Evolutionary conservation across 768 basidiomycete genomes (phyloP).

Genomic region (Suillus paluster): DNA sequence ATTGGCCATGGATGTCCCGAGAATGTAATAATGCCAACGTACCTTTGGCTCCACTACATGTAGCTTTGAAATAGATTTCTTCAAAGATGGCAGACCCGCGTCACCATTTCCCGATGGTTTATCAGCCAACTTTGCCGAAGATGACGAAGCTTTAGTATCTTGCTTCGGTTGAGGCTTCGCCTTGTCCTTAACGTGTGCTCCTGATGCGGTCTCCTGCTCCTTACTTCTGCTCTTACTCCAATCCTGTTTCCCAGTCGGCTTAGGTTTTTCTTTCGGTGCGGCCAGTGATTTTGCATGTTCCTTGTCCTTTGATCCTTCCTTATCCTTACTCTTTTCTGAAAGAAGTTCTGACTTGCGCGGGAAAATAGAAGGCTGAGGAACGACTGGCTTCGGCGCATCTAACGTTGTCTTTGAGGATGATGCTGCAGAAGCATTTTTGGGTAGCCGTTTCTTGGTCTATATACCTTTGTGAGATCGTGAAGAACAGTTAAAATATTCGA

Average conservation of each 20-base stretch:
- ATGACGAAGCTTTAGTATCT: background rate
- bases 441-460: background rate
- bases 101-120: background rate
- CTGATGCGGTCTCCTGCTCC: slow-evolving; percentile 23
- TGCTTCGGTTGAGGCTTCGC: background rate
- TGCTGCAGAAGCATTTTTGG: slow-evolving; percentile 21
- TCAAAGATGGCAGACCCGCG: background rate
- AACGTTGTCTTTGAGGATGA: slow-evolving; percentile 52
- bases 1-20: background rate
- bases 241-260: slow-evolving; percentile 56
- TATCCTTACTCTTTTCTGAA: slow-evolving; percentile 26
- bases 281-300: slow-evolving; percentile 18
- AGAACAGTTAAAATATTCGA: background rate
- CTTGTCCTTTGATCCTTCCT: slow-evolving; percentile 30
- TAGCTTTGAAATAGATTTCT: background rate
- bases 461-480: background rate
- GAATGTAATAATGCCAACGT: background rate
- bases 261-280: slow-evolving; percentile 34
- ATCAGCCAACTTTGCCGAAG: background rate
- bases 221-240: slow-evolving; percentile 65
- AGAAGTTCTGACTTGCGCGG: slow-evolving; percentile 17
- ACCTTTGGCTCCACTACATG: slow-evolving; percentile 13
- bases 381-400: slow-evolving; percentile 26
- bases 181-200: background rate
- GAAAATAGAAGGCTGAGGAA: slow-evolving; percentile 1